A percentile compares a stretch with the other conserved stretches of the same genome.
phyloP scores from a whole-genome alignment of 2,329 filamentous ascomycete genomes.

The Lasiodiplodia sp. region DNA sequence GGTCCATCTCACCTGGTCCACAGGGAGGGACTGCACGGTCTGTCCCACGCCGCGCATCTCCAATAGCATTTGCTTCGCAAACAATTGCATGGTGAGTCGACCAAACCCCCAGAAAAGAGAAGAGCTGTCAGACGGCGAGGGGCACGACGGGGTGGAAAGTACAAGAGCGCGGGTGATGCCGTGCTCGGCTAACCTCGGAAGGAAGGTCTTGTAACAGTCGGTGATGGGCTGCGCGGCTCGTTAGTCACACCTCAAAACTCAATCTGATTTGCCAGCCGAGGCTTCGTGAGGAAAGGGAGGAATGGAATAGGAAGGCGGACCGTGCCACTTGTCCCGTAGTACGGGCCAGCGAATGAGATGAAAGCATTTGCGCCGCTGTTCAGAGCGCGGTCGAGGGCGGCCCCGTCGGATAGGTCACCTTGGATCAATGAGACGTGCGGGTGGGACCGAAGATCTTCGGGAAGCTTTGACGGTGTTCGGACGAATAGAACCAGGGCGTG shows the following conservation, averaged over 20 bases:
- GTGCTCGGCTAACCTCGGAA: not conserved
- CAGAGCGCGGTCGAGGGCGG: not conserved
- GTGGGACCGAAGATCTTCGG: not conserved
- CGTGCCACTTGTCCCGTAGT: not conserved
- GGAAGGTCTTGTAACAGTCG: not conserved
- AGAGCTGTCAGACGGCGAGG: not conserved
- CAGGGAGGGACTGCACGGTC: not conserved
- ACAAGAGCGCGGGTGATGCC: constrained; percentile 2
- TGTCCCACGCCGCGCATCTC: not conserved
- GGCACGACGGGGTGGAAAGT: not conserved
- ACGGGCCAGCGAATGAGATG: not conserved
- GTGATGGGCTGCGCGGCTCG: not conserved
- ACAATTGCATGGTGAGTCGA: not conserved
- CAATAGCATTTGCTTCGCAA: not conserved
- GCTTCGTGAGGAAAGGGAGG: not conserved
- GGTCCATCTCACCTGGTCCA: not conserved
- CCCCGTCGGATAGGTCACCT: not conserved
- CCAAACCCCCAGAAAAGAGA: not conserved
- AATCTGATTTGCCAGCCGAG: not conserved
- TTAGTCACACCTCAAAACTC: too few relatives aligned
- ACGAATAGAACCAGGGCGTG: not conserved
- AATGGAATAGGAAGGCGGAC: not conserved
- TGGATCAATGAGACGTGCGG: not conserved
- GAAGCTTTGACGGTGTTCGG: not conserved
- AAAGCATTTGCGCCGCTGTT: not conserved